A percentile compares a stretch with the other conserved stretches of the same genome.
Evolutionary conservation across 805 yeast species (phyloP).

Genomic region (Tetrapisispora iriomotensis): DNA sequence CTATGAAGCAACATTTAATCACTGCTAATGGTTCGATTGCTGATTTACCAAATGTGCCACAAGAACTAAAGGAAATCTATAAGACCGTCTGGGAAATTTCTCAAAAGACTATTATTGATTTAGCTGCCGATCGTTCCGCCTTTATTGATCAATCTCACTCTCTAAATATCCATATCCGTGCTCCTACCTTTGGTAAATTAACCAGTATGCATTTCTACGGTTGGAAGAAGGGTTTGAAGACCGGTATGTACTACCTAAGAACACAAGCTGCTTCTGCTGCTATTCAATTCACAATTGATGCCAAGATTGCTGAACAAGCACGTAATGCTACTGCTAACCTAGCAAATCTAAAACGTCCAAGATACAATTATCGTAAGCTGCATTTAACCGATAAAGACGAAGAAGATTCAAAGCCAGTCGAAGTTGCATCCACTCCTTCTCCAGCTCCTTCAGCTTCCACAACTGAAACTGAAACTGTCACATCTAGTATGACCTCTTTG

Average conservation of each 20-base stretch:
- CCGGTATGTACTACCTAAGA: conserved; percentile 93
- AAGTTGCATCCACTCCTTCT: conserved; percentile 1
- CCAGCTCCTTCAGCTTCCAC: conserved; percentile 3
- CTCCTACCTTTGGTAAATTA: conserved; percentile 89
- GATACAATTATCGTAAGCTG: conserved; percentile 17
- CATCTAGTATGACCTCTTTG: conserved; percentile 1
- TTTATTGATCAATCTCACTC: conserved; percentile 88
- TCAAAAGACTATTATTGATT: conserved; percentile 70
- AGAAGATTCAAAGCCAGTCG: neutral
- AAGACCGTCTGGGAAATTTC: conserved; percentile 95
- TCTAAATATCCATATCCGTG: conserved; percentile 71
- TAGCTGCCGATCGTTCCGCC: conserved; percentile 79
- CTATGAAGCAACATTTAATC: conserved; percentile 66
- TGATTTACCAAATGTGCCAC: conserved; percentile 59
- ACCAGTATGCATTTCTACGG: conserved; percentile 96
- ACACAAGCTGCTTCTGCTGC: conserved; percentile 97
- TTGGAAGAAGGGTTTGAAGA: conserved; percentile 93
- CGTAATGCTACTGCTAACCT: conserved; percentile 26
- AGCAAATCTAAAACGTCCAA: conserved; percentile 31
- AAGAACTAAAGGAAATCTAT: conserved; percentile 62
- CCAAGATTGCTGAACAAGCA: conserved; percentile 44
- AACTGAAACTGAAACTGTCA: neutral
- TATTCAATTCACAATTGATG: conserved; percentile 74
- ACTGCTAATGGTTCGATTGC: conserved; percentile 78
- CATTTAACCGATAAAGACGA: conserved; percentile 1